A percentile compares a stretch with the other conserved stretches of the same genome.
Evolutionary conservation across 257 asterid genomes (phyloP).

Genomic region (Hygrophila difformis): DNA sequence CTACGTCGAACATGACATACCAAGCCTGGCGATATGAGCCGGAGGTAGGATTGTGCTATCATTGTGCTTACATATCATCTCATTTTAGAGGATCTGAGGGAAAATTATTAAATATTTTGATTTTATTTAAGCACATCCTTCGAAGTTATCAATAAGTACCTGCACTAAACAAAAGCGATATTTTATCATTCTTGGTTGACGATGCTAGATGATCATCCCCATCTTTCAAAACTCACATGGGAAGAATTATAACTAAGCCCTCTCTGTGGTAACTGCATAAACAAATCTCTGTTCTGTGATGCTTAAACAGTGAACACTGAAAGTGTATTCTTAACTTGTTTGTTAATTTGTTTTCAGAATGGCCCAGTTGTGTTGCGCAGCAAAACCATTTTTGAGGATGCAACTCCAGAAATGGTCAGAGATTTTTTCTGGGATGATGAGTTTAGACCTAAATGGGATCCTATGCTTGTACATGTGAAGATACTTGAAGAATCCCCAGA

Average conservation of each 20-base stretch:
- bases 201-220: conserved; percentile 1
- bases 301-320: too few relatives aligned
- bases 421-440: conserved; percentile 99
- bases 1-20: conserved; percentile 72
- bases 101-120: too few relatives aligned
- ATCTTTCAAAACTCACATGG: conserved; percentile 3
- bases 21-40: conserved; percentile 99
- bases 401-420: conserved; percentile 75
- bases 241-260: not conserved
- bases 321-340: conserved; percentile 3
- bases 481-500: conserved; percentile 62
- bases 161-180: too few relatives aligned
- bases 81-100: too few relatives aligned
- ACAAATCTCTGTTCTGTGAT: not conserved
- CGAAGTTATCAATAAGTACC: too few relatives aligned
- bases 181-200: not conserved
- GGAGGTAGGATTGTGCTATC: too few relatives aligned
- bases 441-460: conserved; percentile 81
- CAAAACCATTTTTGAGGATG: conserved; percentile 83
- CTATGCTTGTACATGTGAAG: conserved; percentile 61
- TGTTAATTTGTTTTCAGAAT: conserved; percentile 32
- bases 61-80: too few relatives aligned
- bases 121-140: too few relatives aligned
- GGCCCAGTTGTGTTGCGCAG: conserved; percentile 66
- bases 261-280: not conserved